phyloP scores from a whole-genome alignment of 768 basidiomycete species.

The Auriculariales sp. region DNA sequence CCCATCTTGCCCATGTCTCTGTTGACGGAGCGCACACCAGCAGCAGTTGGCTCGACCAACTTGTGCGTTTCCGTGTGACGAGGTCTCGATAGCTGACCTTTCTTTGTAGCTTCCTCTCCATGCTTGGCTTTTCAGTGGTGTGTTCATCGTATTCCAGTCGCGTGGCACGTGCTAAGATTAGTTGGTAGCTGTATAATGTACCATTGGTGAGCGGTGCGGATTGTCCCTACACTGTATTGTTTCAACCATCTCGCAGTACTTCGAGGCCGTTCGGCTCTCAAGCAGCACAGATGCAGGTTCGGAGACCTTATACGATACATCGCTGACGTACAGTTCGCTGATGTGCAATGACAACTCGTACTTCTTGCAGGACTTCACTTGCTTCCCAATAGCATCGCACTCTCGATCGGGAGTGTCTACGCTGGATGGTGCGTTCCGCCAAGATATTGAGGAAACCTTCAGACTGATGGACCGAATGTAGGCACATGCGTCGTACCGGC shows the following conservation, averaged over 20 bases:
- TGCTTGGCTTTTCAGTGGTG: constrained; percentile 71
- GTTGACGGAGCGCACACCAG: constrained; percentile 61
- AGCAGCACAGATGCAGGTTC: constrained; percentile 58
- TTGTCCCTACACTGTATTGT: constrained; percentile 6
- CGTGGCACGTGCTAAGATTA: constrained; percentile 7
- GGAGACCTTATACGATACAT: constrained; percentile 4
- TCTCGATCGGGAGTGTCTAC: constrained; percentile 73
- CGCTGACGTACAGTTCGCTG: constrained; percentile 9
- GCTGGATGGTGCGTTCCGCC: constrained; percentile 58
- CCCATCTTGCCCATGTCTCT: constrained; percentile 85
- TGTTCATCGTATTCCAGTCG: constrained; percentile 13
- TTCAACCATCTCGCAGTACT: constrained; percentile 37
- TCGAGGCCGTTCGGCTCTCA: constrained; percentile 61
- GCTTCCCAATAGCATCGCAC: constrained; percentile 73
- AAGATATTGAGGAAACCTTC: not conserved
- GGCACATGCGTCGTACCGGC: constrained; percentile 78
- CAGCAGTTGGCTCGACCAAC: constrained; percentile 70
- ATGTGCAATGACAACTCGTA: not conserved
- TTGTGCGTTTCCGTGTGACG: constrained; percentile 21
- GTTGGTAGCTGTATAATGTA: constrained; percentile 60
- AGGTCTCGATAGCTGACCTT: not conserved
- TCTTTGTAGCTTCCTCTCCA: constrained; percentile 34
- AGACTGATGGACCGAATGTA: constrained; percentile 16
- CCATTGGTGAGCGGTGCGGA: constrained; percentile 38
- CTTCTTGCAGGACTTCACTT: constrained; percentile 57